Base-by-base conservation (phyloP, 1,284 basidiomycete genomes). In the Mycena citricolor region DNA sequence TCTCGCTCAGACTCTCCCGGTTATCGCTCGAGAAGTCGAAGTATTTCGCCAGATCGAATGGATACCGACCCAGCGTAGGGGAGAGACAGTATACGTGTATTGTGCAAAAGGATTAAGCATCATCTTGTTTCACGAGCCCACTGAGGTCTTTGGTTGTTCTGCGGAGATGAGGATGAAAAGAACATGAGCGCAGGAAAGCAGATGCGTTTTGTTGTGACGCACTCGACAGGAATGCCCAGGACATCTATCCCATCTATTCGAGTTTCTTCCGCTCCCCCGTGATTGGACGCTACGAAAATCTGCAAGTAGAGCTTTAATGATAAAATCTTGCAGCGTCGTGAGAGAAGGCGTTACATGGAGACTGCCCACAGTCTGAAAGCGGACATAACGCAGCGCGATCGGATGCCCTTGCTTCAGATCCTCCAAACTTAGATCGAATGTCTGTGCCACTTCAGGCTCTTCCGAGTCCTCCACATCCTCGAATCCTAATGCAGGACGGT, bases 241-340 rank as follows among this genome's bases (percentile, higher is more conserved):
- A 91, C 60, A 60, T 93, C 89, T 40, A 93, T 69, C 19, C 71
- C 77, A 61, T 91, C 86, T 52, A 93, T 86, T 31, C 85, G 73
- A 13, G 90, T 91, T 54, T 80, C 77, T 35, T 90, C 86, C 38
- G 79, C 80, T 30, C 65, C 81, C 10, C 79, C 85, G 52, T 89
- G 84, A 58, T 93, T 92, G 19, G 80, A 80, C 45, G 76, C 76
- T 19, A 93, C 77, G 56, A 92, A 86, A 35, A 93, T 81, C 83
- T 90, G 58, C 16, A n/a, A n/a, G n/a, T n/a, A n/a, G n/a, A n/a
- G n/a, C n/a, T n/a, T n/a, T n/a, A n/a, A n/a, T n/a, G n/a, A n/a
- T n/a, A n/a, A n/a, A n/a, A n/a, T n/a, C n/a, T n/a, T n/a, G n/a
- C n/a, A n/a, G n/a, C n/a, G n/a, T n/a, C n/a, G n/a, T n/a, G 24